phyloP scores from a whole-genome alignment of 2,329 filamentous ascomycete species.

The Tolypocladium nubicola region DNA sequence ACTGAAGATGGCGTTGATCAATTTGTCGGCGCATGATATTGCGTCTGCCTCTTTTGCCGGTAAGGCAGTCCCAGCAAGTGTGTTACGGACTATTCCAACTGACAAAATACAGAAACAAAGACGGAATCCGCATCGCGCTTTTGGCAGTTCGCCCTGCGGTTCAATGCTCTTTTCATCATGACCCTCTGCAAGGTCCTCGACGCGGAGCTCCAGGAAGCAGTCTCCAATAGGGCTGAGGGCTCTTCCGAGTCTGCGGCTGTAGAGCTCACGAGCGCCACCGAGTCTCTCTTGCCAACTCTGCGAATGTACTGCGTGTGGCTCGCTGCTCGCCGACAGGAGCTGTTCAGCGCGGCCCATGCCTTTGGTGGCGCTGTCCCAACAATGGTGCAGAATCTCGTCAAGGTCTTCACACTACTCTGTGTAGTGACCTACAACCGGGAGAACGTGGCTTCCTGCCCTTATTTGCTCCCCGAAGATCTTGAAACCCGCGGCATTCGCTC shows the following conservation, averaged over 20 bases:
- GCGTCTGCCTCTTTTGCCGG: constrained; percentile 31
- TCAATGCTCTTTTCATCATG: constrained; percentile 71
- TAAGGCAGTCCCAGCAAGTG: constrained; percentile 13
- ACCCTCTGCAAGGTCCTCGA: constrained; percentile 60
- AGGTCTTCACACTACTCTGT: constrained; percentile 37
- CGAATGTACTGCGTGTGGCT: constrained; percentile 47
- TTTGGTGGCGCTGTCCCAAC: constrained; percentile 33
- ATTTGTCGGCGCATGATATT: constrained; percentile 73
- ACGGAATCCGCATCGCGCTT: constrained; percentile 33
- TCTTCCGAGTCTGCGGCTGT: constrained; percentile 12
- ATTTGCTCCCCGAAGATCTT: constrained; percentile 41
- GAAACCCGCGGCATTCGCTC: constrained; percentile 33
- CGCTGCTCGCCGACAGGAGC: constrained; percentile 32
- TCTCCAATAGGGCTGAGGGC: constrained; percentile 7
- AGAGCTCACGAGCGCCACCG: constrained; percentile 25
- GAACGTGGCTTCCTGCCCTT: constrained; percentile 29
- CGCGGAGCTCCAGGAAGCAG: constrained; percentile 46
- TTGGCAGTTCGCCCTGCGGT: constrained; percentile 57
- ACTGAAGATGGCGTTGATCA: constrained; percentile 73
- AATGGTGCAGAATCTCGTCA: constrained; percentile 35
- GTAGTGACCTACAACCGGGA: constrained; percentile 28
- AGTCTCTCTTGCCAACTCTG: constrained; percentile 37
- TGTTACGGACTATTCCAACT: background rate
- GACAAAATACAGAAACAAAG: constrained; percentile 30
- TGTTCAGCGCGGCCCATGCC: constrained; percentile 33